Base-by-base conservation (phyloP, 108 stramenopile species). In the Conticribra guillardii region DNA sequence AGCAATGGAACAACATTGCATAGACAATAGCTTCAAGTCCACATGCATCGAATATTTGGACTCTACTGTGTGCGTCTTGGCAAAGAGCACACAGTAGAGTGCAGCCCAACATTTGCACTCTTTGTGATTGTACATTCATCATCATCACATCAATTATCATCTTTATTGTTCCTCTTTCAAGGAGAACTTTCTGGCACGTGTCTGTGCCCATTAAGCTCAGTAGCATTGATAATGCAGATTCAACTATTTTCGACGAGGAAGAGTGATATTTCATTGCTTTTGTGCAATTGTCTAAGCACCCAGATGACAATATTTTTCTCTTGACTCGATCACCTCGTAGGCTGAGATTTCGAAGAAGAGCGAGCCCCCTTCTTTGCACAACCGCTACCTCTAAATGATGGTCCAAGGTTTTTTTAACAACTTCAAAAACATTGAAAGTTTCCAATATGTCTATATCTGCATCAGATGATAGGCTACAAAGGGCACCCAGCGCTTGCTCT, bases 301-400 rank as follows among this genome's bases (percentile, higher is more conserved):
- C 55, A 30, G 55, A 57, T 9, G 44, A 28, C 0, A 57, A 8
- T 4, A 68, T 16, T 23, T 46, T 27, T 11, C 27, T 55, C 18
- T 28, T 53, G 5, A 57, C 19, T 2, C 24, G 11, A 11, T 56
- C 29, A 33, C 46, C 22, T 30, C 56, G 44, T 29, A 54, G 3
- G 27, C 67, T 68, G 45, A 68, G 56, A 56, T 57, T 68, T 45
- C 32, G 27, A 16, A 68, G 29, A n/a, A 68, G 30, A 16, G 55
- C 23, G 30, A 68, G 28, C 21, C 67, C 67, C 41, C 34, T 19
- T 47, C 30, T 27, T 30, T 68, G 47, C 5, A 68, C 45, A 30
- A 0, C 57, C 19, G 22, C n/a, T 14, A 57, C 26, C 18, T 16
- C 2, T 4, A 48, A 17, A 31, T 68, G 67, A 57, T 32, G 27